These are phyloP conservation scores for Apiospora pterosperma DNA, from an alignment of 2,329 filamentous ascomycete species.

Conservation along the genomic window DNA sequence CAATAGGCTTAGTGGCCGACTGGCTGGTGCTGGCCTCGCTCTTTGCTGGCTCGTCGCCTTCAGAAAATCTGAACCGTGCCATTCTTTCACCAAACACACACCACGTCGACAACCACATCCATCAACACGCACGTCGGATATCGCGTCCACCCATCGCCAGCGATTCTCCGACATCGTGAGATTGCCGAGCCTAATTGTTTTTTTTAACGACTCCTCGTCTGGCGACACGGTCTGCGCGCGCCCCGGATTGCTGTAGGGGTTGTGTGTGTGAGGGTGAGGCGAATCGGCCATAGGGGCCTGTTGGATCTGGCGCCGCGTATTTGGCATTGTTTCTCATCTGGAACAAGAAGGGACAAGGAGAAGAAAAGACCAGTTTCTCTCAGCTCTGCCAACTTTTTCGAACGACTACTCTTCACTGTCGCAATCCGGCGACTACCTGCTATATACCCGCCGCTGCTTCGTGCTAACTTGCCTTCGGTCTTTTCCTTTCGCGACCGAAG, in stretches of 20 bases:
- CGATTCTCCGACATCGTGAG: constrained; percentile 29
- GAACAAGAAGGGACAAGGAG: neutral
- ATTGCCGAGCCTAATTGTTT: constrained; percentile 18
- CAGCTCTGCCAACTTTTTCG: neutral
- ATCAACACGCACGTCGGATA: constrained; percentile 53
- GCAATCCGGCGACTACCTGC: neutral
- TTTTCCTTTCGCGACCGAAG: constrained; percentile 4
- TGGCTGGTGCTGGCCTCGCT: neutral
- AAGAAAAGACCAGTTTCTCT: neutral
- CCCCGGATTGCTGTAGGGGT: neutral
- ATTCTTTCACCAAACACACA: constrained; percentile 4
- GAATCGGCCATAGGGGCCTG: neutral
- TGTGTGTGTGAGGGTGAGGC: neutral
- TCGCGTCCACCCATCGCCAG: constrained; percentile 34
- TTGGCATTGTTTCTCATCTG: neutral
- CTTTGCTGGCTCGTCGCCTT: neutral
- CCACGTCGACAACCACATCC: constrained; percentile 12
- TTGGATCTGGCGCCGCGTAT: constrained; percentile 2
- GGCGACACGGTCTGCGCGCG: constrained; percentile 7
- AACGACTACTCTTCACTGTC: neutral
- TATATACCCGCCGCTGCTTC: neutral
- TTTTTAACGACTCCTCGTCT: neutral
- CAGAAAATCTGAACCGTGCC: constrained; percentile 4
- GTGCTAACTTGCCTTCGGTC: neutral
- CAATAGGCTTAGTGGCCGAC: neutral